phyloP scores from a whole-genome alignment of 768 basidiomycete genomes.

The Lactarius akahatsu region DNA sequence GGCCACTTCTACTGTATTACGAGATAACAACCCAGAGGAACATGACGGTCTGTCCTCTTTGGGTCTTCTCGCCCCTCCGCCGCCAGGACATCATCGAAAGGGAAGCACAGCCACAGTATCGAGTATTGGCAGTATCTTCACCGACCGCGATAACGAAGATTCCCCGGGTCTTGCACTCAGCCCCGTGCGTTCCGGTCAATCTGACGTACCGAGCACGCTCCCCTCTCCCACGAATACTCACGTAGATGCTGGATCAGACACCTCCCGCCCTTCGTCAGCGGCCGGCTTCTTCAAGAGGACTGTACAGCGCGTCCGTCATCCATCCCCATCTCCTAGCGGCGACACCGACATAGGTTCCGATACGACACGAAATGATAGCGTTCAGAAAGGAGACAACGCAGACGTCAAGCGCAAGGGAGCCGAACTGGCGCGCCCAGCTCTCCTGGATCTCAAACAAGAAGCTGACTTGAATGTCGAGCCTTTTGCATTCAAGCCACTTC shows the following conservation, averaged over 20 bases:
- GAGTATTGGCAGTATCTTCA: constrained; percentile 52
- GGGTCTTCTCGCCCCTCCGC: constrained; percentile 45
- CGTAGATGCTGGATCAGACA: constrained; percentile 40
- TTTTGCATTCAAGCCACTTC: constrained; percentile 69
- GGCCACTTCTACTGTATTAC: constrained; percentile 52
- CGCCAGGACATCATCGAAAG: constrained; percentile 49
- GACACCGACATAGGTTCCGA: constrained; percentile 16
- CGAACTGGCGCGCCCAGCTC: constrained; percentile 31
- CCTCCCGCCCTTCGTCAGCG: constrained; percentile 32
- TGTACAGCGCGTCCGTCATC: constrained; percentile 11
- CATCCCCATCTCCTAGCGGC: constrained; percentile 29
- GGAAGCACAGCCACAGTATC: constrained; percentile 55
- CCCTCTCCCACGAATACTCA: constrained; percentile 42
- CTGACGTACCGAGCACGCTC: constrained; percentile 37
- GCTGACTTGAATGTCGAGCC: constrained; percentile 61
- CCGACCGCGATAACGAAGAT: constrained; percentile 33
- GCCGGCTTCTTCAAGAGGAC: constrained; percentile 27
- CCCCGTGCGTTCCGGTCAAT: constrained; percentile 32
- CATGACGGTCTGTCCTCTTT: constrained; percentile 53
- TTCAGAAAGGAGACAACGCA: constrained; percentile 30
- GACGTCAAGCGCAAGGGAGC: constrained; percentile 19
- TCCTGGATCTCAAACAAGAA: constrained; percentile 40
- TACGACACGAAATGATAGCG: constrained; percentile 25
- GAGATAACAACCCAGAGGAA: constrained; percentile 67
- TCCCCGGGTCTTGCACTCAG: constrained; percentile 26